Conservation (phyloP, 2,329 filamentous ascomycete genomes). For the Fusarium papillatum region DNA sequence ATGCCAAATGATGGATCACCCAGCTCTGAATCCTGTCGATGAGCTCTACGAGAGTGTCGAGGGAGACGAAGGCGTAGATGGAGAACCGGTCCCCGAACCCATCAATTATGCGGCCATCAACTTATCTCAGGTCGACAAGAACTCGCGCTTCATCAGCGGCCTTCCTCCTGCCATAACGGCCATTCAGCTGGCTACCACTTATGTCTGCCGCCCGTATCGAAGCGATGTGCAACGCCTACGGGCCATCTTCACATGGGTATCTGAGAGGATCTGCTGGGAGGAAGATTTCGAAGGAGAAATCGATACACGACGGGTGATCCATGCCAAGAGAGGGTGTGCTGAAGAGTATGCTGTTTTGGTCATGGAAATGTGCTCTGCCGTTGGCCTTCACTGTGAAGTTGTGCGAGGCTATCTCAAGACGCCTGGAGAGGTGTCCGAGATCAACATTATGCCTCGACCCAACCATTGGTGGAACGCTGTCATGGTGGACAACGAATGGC, state of each 20-base stretch:
- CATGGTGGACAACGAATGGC: constrained; percentile 94
- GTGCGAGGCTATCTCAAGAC: constrained; percentile 92
- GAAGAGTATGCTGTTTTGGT: constrained; percentile 93
- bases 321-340: constrained; percentile 85
- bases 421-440: constrained; percentile 86
- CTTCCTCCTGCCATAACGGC: constrained; percentile 87
- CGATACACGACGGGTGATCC: constrained; percentile 87
- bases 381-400: constrained; percentile 89
- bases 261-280: constrained; percentile 96
- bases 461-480: constrained; percentile 99
- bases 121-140: constrained; percentile 93
- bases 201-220: constrained; percentile 93
- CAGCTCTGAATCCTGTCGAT: constrained; percentile 90
- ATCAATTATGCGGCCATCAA: constrained; percentile 87
- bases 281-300: constrained; percentile 91
- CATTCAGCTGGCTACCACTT: constrained; percentile 86
- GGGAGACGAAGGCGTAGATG: constrained; percentile 91
- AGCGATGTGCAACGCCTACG: constrained; percentile 94
- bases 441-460: constrained; percentile 84
- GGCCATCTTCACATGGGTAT: constrained; percentile 97
- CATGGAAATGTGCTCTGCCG: constrained; percentile 92
- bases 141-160: constrained; percentile 88
- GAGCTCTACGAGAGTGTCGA: constrained; percentile 88
- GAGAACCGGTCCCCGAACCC: constrained; percentile 84
- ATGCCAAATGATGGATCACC: constrained; percentile 94